Evolutionary conservation across 2,329 filamentous ascomycete genomes (phyloP), one percentile per base, ranked within the genome.

Genomic region (Arthrobotrys pseudoclavata): DNA sequence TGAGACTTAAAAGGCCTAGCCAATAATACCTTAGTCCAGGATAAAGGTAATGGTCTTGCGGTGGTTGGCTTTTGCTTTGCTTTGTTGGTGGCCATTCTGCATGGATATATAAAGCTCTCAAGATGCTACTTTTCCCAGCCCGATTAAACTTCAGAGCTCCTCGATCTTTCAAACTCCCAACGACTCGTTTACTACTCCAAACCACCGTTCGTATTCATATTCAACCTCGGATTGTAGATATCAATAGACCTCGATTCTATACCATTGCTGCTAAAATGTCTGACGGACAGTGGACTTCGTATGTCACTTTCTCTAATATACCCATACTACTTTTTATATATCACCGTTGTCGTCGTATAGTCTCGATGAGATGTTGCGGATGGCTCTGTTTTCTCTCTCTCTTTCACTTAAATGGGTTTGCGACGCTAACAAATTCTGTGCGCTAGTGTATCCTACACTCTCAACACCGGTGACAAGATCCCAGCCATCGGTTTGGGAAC

Each of bases 401-500:
- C 20, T n/a, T 4, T 9, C 12, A 52, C 45, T 26, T 40, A 4
- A 34, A 37, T 47, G 50, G 12, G 31, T 57, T 42, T 26, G 24
- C 24, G 22, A 48, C 37, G 53, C 68, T 72, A 61, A 75, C 50
- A 3, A 12, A 29, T 24, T n/a, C 20, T 26, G 42, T 40, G 18
- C 31, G 34, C 40, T 60, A 66, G 66, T 47, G 47, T 76, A n/a
- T 88, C 89, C 82, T 91, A 90, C 83, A 90, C 88, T 80, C 88
- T 93, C 83, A 92, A 92, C 85, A 91, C 90, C 67, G 92, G 92
- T 75, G 91, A 88, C 83, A 90, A 92, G 85, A 96, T 96, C 78
- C 91, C 91, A 70, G 90, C 90, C 81, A 84, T 94, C 80, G 92
- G 91, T 78, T 87, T 94, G 53, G 92, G 92, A 70, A 94, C 92